These are phyloP conservation scores for Hygrophila difformis DNA, from an alignment of 257 asterid genomes.

Conservation along the genomic window DNA sequence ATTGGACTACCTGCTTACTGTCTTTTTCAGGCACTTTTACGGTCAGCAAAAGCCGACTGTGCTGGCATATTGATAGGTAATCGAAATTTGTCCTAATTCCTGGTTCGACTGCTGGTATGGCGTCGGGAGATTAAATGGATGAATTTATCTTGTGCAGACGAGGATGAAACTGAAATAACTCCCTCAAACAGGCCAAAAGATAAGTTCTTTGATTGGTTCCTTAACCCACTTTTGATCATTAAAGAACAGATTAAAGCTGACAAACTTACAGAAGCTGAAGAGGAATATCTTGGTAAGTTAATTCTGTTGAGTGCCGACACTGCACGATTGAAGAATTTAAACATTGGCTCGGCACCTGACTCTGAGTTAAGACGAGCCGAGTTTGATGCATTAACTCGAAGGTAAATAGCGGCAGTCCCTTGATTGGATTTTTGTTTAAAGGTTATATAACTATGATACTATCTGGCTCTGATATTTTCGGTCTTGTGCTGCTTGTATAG, in stretches of 20 bases:
- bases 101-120: neutral
- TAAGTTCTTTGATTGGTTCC: constrained; percentile 75
- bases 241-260: constrained; percentile 82
- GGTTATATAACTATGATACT: too few species aligned
- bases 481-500: too few species aligned
- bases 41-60: constrained; percentile 58
- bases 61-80: constrained; percentile 61
- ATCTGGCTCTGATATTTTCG: too few species aligned
- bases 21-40: constrained; percentile 62
- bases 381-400: constrained; percentile 78
- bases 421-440: constrained; percentile 2
- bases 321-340: constrained; percentile 42
- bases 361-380: constrained; percentile 75
- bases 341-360: constrained; percentile 39
- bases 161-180: constrained; percentile 58
- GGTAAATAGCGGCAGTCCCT: constrained; percentile 30
- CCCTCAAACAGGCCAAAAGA: constrained; percentile 78
- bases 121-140: constrained; percentile 5
- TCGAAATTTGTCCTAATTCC: constrained; percentile 13
- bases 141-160: constrained; percentile 30
- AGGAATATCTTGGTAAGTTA: constrained; percentile 60
- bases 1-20: constrained; percentile 84
- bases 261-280: constrained; percentile 69
- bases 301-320: constrained; percentile 59
- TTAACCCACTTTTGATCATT: constrained; percentile 75